phyloP scores from a whole-genome alignment of 2,329 filamentous ascomycete genomes.

The Colletotrichum caudatum region DNA sequence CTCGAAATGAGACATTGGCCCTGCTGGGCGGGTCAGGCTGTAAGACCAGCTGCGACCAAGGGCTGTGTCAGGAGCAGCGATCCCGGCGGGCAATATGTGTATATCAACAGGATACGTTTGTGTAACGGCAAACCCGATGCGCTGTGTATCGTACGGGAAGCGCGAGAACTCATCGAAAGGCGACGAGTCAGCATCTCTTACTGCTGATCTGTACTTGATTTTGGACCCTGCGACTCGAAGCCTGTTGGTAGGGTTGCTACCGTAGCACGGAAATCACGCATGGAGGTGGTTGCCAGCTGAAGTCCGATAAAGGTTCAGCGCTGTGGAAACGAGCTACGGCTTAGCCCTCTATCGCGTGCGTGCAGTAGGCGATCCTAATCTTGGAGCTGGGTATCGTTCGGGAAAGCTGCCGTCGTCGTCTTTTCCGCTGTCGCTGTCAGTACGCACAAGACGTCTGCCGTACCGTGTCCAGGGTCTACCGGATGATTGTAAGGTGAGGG shows the following conservation, averaged over 20 bases:
- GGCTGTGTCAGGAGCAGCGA: background rate
- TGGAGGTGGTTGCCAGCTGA: background rate
- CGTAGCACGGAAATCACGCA: background rate
- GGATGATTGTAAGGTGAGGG: background rate
- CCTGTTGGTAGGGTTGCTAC: background rate
- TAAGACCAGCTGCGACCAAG: conserved; percentile 10
- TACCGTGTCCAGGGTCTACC: background rate
- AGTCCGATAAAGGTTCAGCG: background rate
- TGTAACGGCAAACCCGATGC: conserved; percentile 11
- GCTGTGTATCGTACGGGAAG: conserved; percentile 16
- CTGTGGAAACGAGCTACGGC: background rate
- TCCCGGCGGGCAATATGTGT: background rate
- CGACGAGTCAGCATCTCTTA: conserved; percentile 10
- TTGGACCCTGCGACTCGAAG: conserved; percentile 6
- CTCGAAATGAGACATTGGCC: background rate
- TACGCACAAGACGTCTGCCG: background rate
- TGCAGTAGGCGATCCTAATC: background rate
- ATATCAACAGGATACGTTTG: conserved; percentile 13
- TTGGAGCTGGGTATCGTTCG: background rate
- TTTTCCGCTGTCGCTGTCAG: background rate
- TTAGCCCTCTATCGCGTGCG: background rate
- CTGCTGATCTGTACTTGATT: conserved; percentile 24
- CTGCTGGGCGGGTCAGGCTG: background rate
- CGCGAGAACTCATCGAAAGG: conserved; percentile 25
- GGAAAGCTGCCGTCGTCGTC: background rate